Evolutionary conservation across 805 yeast genomes (phyloP), one percentile per base, ranked within the genome.

Genomic region (Clavispora vitiphila): DNA sequence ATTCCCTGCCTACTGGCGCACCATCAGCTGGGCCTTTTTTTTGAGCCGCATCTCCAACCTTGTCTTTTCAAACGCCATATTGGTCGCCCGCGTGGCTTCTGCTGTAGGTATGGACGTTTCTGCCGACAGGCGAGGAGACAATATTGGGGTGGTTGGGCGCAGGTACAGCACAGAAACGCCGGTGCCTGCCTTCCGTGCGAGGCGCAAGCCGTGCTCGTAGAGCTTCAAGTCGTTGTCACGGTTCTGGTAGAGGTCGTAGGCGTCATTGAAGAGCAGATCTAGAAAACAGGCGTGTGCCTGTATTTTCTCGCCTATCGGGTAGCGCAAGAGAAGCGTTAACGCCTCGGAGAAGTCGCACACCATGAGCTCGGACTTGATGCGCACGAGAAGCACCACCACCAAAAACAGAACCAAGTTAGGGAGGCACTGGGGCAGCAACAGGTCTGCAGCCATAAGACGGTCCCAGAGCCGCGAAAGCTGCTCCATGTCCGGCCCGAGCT

Each of bases 311-410:
- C 49, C 31, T n/a, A 62, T 55, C 3, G 81, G 81, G 50, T 74
- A 76, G 53, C 76, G 81, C 22, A 77, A 58, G 6, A 77, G 55
- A 14, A 76, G 51, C 25, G 71, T 69, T 24, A 77, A 57, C 5
- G 75, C 69, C 47, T 77, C 81, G 11, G 78, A 71, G 48, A 75
- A 77, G 53, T 77, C 81, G 38, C 74, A 69, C 11, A 68, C 56
- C 7, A 72, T 67, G 26, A 76, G 52, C 5, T 65, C 67, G 1
- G 71, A 48, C 43, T 76, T 75, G 40, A 76, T 54, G 50, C 69
- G 71, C 12, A 76, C 62, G 14, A 77, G 51, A 37, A 77, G 51
- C 8, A 71, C 57, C 4, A 77, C 61, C 8, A 72, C 62, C 37
- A 73, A 53, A 40, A 64, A 72, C 3, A 67, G 69, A 15, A 77